phyloP scores from a whole-genome alignment of 495 filamentous ascomycete genomes.

The Penicillium lagena region DNA sequence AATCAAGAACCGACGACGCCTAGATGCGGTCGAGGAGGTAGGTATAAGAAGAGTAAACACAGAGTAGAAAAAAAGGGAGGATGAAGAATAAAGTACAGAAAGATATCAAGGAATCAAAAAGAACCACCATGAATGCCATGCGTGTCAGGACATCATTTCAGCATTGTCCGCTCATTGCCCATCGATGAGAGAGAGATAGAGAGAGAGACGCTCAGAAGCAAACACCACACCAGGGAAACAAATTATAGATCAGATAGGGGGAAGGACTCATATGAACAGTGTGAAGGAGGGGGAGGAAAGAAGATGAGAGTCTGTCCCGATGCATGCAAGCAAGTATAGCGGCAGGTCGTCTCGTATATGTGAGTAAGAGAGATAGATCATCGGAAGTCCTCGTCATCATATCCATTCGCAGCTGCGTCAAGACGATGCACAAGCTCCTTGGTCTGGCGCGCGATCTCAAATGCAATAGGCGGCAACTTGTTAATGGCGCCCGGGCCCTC shows the following conservation, averaged over 20 bases:
- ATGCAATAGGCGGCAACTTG: conserved; percentile 74
- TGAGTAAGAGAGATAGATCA: conserved; percentile 1
- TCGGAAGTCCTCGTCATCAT: conserved; percentile 40
- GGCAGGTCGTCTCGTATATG: too few relatives aligned
- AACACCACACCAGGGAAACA: not conserved
- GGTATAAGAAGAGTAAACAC: conserved; percentile 3
- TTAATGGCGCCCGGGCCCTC: conserved; percentile 58
- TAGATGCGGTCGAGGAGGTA: not conserved
- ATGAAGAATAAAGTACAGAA: conserved; percentile 4
- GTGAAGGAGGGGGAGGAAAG: not conserved
- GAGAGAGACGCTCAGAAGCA: conserved; percentile 1
- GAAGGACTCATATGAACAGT: conserved; percentile 2
- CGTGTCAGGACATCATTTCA: conserved; percentile 33
- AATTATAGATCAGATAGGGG: conserved; percentile 1
- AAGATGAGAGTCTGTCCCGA: not conserved
- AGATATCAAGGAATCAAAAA: not conserved
- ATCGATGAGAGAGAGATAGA: conserved; percentile 26
- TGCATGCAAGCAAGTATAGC: too few relatives aligned
- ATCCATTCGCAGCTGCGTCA: conserved; percentile 26
- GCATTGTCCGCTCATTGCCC: conserved; percentile 36
- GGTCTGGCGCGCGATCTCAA: conserved; percentile 78
- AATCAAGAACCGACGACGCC: not conserved
- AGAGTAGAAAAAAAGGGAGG: conserved; percentile 6
- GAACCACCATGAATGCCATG: conserved; percentile 20
- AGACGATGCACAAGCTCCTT: conserved; percentile 61